Evolutionary conservation across 805 yeast genomes (phyloP), one percentile per base, ranked within the genome.

Genomic region (Hanseniaspora lindneri): DNA sequence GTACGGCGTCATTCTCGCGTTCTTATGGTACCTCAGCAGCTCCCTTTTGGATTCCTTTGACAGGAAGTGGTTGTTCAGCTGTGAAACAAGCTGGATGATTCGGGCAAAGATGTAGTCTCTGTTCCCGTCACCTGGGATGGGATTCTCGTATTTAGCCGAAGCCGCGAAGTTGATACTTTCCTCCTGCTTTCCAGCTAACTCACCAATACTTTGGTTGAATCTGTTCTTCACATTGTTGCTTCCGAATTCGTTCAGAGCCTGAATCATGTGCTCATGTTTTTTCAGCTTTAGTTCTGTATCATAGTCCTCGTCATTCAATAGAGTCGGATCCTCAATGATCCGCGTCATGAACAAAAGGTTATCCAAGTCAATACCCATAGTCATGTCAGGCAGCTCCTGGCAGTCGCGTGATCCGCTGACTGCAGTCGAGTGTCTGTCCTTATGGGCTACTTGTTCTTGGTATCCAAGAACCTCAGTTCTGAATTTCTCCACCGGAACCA

Each of bases 1-100:
- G 17, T 30, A 46, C 2, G 10, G 24, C 10, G 27, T 39, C 5
- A 37, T 9, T 13, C 9, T 39, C 2, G 9, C 19, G 35, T 39
- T 33, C 24, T 30, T 46, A 14, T 46, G 39, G 16, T 46, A 46
- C 14, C 35, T 46, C 43, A 46, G 30, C 27, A 46, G 13, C 13
- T 46, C 49, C 25, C 49, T 46, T 32, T 43, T 29, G 2, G 49
- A 46, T 14, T 46, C 49, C 11, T 46, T 46, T 21, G 39, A n/a
- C n/a, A 39, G 57, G 16, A 75, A 68, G 51, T 73, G 76, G 54
- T 79, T 80, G 44, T 79, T 74, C 51, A 81, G 61, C 53, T 74
- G 72, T 41, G 77, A 73, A 16, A 82, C 68, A 11, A 70, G 58
- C 5, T 58, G 58, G 14, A 66, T 39, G 2, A 69, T 55, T 39